phyloP scores from a whole-genome alignment of 495 filamentous ascomycete genomes.

The Lasiosphaeria hispida region DNA sequence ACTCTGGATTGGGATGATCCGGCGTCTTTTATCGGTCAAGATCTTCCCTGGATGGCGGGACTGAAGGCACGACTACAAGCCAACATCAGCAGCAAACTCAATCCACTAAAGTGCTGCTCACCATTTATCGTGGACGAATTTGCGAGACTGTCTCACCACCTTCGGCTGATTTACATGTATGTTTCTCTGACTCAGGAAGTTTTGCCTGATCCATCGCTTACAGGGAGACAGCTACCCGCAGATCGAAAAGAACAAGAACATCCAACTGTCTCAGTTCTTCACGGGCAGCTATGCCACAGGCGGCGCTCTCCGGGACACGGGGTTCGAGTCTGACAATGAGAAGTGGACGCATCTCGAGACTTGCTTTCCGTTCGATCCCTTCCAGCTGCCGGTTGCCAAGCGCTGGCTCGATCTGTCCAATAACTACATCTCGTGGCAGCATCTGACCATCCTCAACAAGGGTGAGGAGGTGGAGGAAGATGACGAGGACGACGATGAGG shows the following conservation, averaged over 20 bases:
- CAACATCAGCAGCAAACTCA: conserved; percentile 81
- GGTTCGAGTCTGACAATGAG: conserved; percentile 58
- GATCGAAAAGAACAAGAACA: conserved; percentile 86
- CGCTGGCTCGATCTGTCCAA: conserved; percentile 69
- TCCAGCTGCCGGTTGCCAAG: conserved; percentile 78
- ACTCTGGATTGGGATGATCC: conserved; percentile 55
- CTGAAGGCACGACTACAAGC: conserved; percentile 68
- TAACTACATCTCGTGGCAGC: conserved; percentile 83
- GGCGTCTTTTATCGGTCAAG: conserved; percentile 53
- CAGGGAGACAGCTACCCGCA: conserved; percentile 54
- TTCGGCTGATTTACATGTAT: conserved; percentile 77
- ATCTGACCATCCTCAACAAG: conserved; percentile 65
- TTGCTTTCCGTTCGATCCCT: conserved; percentile 97
- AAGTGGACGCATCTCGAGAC: conserved; percentile 78
- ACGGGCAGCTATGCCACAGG: conserved; percentile 43
- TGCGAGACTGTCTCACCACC: conserved; percentile 77
- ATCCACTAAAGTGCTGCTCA: conserved; percentile 95
- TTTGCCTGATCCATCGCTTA: not conserved
- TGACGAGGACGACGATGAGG: conserved; percentile 41
- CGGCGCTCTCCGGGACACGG: conserved; percentile 61
- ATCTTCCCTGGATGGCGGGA: conserved; percentile 69
- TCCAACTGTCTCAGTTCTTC: conserved; percentile 63
- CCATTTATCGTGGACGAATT: conserved; percentile 87
- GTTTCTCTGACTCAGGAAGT: not conserved
- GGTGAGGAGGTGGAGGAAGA: conserved; percentile 45